These are phyloP conservation scores for Fusarium udum DNA, from an alignment of 2,329 filamentous ascomycete species.

Conservation along the genomic window DNA sequence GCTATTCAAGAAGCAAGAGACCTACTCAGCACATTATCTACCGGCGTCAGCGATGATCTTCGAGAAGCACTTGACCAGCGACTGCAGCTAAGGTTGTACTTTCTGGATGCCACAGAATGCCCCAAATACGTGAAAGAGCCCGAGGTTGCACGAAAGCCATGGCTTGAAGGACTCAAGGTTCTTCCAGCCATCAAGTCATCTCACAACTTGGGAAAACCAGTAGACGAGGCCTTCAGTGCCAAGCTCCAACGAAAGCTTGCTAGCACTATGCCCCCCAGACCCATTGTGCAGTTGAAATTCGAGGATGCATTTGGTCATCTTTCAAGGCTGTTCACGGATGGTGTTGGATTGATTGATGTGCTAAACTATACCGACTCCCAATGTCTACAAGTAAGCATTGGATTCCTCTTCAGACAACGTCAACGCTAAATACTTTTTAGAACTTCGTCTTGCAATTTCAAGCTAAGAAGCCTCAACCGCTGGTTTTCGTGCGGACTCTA, in stretches of 20 bases:
- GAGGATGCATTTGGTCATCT: constrained; percentile 77
- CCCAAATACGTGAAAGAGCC: constrained; percentile 56
- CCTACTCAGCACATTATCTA: constrained; percentile 57
- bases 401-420: background rate
- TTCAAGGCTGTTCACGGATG: constrained; percentile 76
- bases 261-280: constrained; percentile 91
- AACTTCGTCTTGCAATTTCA: constrained; percentile 80
- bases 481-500: constrained; percentile 83
- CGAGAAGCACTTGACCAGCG: constrained; percentile 69
- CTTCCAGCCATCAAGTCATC: constrained; percentile 68
- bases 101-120: constrained; percentile 65
- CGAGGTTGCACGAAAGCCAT: constrained; percentile 59
- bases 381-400: constrained; percentile 69
- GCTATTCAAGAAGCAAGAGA: constrained; percentile 64
- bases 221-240: constrained; percentile 84
- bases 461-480: constrained; percentile 81
- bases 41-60: constrained; percentile 53
- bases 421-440: constrained; percentile 49
- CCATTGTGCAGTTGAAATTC: constrained; percentile 81
- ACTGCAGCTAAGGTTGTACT: constrained; percentile 71
- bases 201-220: constrained; percentile 68
- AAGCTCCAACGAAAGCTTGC: constrained; percentile 93
- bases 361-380: constrained; percentile 74
- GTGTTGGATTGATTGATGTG: constrained; percentile 72
- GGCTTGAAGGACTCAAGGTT: constrained; percentile 60